Conservation (phyloP, 2,329 filamentous ascomycete species). For the Apiospora aurea region DNA sequence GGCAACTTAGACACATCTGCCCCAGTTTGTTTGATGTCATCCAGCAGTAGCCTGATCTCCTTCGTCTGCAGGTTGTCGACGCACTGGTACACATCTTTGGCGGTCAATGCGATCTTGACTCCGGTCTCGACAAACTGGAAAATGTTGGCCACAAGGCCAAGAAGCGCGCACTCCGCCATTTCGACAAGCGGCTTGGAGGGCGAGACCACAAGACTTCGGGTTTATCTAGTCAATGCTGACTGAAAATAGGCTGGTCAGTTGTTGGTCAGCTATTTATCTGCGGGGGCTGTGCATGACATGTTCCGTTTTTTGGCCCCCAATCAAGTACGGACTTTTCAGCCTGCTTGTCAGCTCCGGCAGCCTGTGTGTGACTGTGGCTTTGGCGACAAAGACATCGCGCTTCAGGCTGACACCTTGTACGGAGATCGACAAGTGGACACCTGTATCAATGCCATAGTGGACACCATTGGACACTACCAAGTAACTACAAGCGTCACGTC, state of each 20-base stretch:
- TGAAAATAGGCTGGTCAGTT: neutral
- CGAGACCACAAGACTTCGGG: neutral
- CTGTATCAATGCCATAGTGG: too few species aligned
- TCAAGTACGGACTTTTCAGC: neutral
- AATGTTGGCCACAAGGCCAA: constrained; percentile 3
- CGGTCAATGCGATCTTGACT: neutral
- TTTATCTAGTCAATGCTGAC: neutral
- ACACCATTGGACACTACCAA: too few species aligned
- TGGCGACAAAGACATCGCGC: neutral
- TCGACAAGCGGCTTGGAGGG: neutral
- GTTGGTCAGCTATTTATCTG: neutral
- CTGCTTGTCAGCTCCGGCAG: neutral
- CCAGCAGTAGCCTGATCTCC: neutral
- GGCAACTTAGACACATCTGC: neutral
- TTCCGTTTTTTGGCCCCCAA: neutral
- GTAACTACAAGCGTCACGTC: too few species aligned
- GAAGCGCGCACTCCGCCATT: neutral
- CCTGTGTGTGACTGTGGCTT: neutral
- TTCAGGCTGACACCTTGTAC: neutral
- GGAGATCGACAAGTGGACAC: too few species aligned
- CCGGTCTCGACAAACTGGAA: constrained; percentile 1
- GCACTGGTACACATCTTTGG: neutral
- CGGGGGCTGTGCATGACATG: neutral
- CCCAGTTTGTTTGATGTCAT: neutral
- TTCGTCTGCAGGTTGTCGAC: neutral